Base-by-base conservation (phyloP, 148 eudicot species). In the Camellia sinensis region DNA sequence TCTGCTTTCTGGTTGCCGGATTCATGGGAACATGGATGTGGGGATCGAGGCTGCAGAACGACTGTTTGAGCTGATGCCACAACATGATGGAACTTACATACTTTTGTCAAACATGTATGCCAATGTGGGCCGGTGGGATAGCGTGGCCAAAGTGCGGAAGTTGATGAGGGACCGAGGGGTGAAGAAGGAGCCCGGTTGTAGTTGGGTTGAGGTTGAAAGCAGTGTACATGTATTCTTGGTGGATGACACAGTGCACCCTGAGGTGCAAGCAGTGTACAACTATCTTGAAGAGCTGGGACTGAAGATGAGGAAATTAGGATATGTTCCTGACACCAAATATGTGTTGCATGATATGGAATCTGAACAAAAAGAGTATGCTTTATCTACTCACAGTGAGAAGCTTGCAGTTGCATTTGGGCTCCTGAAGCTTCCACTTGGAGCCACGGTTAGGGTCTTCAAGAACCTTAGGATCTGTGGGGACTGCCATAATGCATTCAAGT, bases 401-500 rank as follows among this genome's bases (percentile, higher is more conserved):
- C 89, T 90, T 13, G 93, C 93, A 19, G 90, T 90, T 74, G 90
- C 84, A n/a, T 90, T 86, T 76, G 93, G 93, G 67, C 82, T 90
- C 45, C 77, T 90, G 82, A 90, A 86, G 85, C 87, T 89, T 77
- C 93, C 93, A 18, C 80, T 3, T 54, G 91, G 89, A 75, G 93
- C 91, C 66, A 87, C 91, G 0, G 80, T 90, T 74, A 86, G 91
- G 83, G 91, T 90, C 1, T 89, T 89, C 82, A 90, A 90, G 89
- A 90, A 90, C 78, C 86, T 90, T 50, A 82, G 93, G 81, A 89
- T 90, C 45, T 90, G 93, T 71, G 91, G 96, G 67, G 98, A 95
- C 78, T 95, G 98, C 77, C 98, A 95, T 76, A 95, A 89, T 82
- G 97, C 97, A 8, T 86, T 95, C 82, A 93, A 89, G 89, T 88